These are phyloP conservation scores for Lentinus polychrous DNA, from an alignment of 1,284 basidiomycete species.

Conservation along the genomic window DNA sequence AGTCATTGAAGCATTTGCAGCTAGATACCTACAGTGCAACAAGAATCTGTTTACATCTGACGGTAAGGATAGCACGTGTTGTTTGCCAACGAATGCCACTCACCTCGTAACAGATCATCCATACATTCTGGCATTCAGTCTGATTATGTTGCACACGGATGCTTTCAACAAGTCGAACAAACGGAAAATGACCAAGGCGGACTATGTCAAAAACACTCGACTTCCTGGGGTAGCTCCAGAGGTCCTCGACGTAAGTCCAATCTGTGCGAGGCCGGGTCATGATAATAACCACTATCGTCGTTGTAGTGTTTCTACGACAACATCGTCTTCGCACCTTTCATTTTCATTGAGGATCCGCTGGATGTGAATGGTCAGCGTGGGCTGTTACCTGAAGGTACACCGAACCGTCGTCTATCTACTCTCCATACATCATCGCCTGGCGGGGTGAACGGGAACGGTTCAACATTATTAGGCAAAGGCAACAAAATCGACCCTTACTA, in stretches of 20 bases:
- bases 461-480: constrained; percentile 43
- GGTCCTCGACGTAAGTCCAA: constrained; percentile 69
- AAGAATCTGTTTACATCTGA: constrained; percentile 72
- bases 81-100: not conserved
- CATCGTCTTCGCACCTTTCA: constrained; percentile 90
- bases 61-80: constrained; percentile 39
- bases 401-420: constrained; percentile 35
- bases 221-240: constrained; percentile 82
- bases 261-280: constrained; percentile 4
- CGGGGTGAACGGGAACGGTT: constrained; percentile 25
- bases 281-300: constrained; percentile 4
- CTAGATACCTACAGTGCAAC: constrained; percentile 82
- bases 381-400: constrained; percentile 36
- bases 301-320: constrained; percentile 92
- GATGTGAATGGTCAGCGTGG: constrained; percentile 58
- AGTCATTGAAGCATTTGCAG: constrained; percentile 93
- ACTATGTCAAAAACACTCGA: constrained; percentile 88
- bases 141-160: constrained; percentile 99
- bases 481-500: constrained; percentile 88
- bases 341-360: constrained; percentile 87
- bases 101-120: constrained; percentile 68
- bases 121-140: constrained; percentile 94
- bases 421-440: constrained; percentile 30
- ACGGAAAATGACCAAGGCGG: constrained; percentile 93
- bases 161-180: constrained; percentile 98